Evolutionary conservation across 768 basidiomycete genomes (phyloP), one percentile per base, ranked within the genome.

Genomic region (Strobilomyces echinocephalus): DNA sequence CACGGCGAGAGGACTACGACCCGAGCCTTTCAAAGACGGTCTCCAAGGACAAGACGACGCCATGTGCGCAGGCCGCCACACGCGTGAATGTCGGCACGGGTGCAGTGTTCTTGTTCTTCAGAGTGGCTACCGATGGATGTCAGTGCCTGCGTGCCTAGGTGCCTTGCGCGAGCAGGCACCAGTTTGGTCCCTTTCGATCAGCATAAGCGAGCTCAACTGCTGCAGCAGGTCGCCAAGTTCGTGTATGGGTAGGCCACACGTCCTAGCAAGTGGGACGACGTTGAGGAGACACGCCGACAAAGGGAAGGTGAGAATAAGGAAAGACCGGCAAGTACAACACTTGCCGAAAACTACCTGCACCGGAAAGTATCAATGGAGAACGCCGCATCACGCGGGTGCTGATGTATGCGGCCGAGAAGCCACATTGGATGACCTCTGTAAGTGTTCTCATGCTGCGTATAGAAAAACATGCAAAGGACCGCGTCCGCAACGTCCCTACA

Each of bases 271-370:
- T 24, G 33, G n/a, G 18, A 39, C 15, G 24, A 24, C 18, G 26
- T 9, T 8, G 24, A 15, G 4, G 21, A 5, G 8, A 20, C 33
- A 41, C 30, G n/a, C n/a, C 18, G 18, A 58, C 52, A 51, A 61
- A 38, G 48, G 48, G 38, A 51, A 46, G 11, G 30, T 12, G 30
- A 12, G 46, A 49, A 56, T 47, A 52, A 39, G 49, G 55, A 57
- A 56, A 41, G 42, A 35, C 5, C 8, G 42, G 46, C 14, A 34
- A 59, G 47, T 46, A 63, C 54, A 53, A 59, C 50, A 33, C 46
- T 28, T 50, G 16, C 57, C 48, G 34, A 58, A 57, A 34, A 35
- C n/a, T 15, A 41, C n/a, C 21, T n/a, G 26, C n/a, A 30, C 30
- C 30, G 7, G 9, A 30, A 30, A 30, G 30, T 8, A 3, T 30